A percentile compares a stretch with the other conserved stretches of the same genome.
These are phyloP conservation scores for Parafenestella ontariensis DNA, from an alignment of 2,329 filamentous ascomycete species.

Conservation along the genomic window DNA sequence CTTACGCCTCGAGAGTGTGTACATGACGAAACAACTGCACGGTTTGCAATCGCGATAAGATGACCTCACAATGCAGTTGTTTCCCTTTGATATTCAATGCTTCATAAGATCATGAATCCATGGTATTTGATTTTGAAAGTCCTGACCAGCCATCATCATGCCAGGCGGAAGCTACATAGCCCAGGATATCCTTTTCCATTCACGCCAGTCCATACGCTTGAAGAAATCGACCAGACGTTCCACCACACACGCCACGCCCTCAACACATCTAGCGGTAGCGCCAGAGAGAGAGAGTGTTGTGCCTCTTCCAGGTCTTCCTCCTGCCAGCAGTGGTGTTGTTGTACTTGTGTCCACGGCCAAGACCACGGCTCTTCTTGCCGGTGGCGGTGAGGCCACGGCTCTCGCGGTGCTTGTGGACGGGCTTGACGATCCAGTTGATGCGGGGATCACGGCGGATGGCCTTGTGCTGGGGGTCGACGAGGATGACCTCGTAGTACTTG, in stretches of 20 bases:
- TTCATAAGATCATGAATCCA: slow-evolving; percentile 40
- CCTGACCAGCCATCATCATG: slow-evolving; percentile 28
- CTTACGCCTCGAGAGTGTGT: not conserved
- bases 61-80: not conserved
- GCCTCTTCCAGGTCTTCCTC: slow-evolving; percentile 99
- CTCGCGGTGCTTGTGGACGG: slow-evolving; percentile 99
- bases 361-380: slow-evolving; percentile 99
- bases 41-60: not conserved
- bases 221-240: slow-evolving; percentile 41
- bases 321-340: slow-evolving; percentile 97
- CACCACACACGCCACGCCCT: slow-evolving; percentile 37
- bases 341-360: slow-evolving; percentile 99
- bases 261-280: slow-evolving; percentile 79
- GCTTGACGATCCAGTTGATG: slow-evolving; percentile 99
- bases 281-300: slow-evolving; percentile 99
- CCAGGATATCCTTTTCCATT: slow-evolving; percentile 44
- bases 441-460: slow-evolving; percentile 98
- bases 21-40: not conserved
- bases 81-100: not conserved
- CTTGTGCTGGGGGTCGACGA: slow-evolving; percentile 99
- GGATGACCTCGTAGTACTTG: slow-evolving; percentile 99
- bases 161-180: slow-evolving; percentile 40
- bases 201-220: slow-evolving; percentile 43
- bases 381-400: slow-evolving; percentile 94
- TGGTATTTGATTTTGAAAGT: slow-evolving; percentile 43